These are phyloP conservation scores for Plicaturopsis crispa DNA, from an alignment of 768 basidiomycete genomes.

Conservation along the genomic window DNA sequence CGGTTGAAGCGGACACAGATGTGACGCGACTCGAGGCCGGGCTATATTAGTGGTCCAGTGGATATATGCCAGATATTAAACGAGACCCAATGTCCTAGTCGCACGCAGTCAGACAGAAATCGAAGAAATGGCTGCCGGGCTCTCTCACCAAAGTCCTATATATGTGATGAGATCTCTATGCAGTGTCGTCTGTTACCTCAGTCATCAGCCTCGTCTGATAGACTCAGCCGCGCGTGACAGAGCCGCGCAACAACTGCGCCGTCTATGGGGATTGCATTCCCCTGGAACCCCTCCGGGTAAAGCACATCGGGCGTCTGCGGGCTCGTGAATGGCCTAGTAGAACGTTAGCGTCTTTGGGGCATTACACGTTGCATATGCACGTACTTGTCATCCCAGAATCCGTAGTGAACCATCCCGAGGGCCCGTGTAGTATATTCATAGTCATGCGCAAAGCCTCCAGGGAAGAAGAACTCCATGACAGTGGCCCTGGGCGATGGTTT, in stretches of 20 bases:
- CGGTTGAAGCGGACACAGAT: no score
- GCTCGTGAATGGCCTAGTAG: slow-evolving; percentile 58
- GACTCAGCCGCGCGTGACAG: slow-evolving; percentile 47
- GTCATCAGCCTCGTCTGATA: slow-evolving; percentile 57
- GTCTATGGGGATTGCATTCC: slow-evolving; percentile 81
- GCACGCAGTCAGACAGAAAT: no score
- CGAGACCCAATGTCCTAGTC: no score
- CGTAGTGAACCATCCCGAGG: slow-evolving; percentile 77
- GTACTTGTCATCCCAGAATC: slow-evolving; percentile 74
- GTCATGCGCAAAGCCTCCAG: slow-evolving; percentile 77
- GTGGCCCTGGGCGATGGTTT: slow-evolving; percentile 73
- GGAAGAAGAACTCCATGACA: slow-evolving; percentile 90
- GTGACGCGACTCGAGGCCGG: no score
- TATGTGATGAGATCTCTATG: no score
- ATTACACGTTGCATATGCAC: slow-evolving; percentile 12
- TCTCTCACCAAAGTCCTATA: no score
- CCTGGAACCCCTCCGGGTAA: slow-evolving; percentile 86
- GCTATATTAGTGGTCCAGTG: no score
- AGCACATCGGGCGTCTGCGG: slow-evolving; percentile 60
- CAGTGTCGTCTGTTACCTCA: no score
- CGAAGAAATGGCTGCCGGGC: no score
- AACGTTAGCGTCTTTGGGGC: slow-evolving; percentile 2
- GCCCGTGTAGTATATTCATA: slow-evolving; percentile 80
- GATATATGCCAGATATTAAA: no score
- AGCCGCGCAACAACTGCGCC: slow-evolving; percentile 58